Conservation (phyloP, 73 alveolate species). For the Paramecium octaurelia region DNA sequence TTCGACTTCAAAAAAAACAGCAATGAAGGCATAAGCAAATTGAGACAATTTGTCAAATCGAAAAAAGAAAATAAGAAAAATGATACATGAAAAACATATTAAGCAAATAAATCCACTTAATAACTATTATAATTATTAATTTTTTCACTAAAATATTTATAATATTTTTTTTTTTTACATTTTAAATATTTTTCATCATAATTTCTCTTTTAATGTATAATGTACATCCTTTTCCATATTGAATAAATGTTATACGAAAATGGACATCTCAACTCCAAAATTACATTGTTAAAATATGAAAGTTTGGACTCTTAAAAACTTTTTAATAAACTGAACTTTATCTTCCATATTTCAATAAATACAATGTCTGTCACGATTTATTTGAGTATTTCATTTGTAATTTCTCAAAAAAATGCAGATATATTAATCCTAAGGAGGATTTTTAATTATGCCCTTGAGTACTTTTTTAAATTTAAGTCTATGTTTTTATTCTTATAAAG, state of each 20-base stretch:
- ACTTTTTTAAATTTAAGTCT: too few relatives aligned
- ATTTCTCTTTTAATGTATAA: too few relatives aligned
- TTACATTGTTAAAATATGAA: too few relatives aligned
- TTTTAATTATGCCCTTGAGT: too few relatives aligned
- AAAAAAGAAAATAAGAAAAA: slow-evolving; percentile 15
- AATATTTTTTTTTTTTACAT: background rate
- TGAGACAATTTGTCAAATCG: slow-evolving; percentile 15
- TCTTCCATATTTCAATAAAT: background rate
- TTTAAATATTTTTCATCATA: too few relatives aligned
- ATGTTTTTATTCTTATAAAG: too few relatives aligned
- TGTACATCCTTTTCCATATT: too few relatives aligned
- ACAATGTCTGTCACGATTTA: too few relatives aligned
- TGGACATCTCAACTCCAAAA: background rate
- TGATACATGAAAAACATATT: background rate
- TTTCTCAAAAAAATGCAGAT: too few relatives aligned
- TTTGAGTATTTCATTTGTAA: too few relatives aligned
- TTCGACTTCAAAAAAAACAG: slow-evolving; percentile 10
- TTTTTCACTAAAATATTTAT: background rate
- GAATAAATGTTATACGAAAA: too few relatives aligned
- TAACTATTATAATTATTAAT: background rate
- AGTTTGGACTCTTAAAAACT: background rate
- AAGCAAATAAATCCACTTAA: background rate
- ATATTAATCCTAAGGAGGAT: background rate
- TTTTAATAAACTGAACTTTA: background rate
- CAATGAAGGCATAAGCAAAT: slow-evolving; percentile 19